Evolutionary conservation across 1,139 yeast genomes (phyloP).

Genomic region (Lodderomyces margitis): DNA sequence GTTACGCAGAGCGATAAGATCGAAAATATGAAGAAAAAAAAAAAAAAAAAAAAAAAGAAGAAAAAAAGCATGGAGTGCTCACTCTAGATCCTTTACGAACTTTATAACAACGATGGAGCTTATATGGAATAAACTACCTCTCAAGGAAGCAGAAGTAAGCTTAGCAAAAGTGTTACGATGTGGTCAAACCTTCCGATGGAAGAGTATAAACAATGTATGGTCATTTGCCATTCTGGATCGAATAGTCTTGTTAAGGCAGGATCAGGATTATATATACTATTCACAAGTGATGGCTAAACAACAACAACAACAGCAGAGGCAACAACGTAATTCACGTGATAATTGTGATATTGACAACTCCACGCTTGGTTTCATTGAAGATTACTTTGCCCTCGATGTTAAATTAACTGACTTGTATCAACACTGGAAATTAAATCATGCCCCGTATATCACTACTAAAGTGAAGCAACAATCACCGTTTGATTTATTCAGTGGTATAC

Average conservation of each 20-base stretch:
- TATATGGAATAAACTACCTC: conserved; percentile 26
- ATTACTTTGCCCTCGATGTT: conserved; percentile 69
- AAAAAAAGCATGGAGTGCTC: too few species aligned
- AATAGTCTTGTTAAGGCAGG: conserved; percentile 54
- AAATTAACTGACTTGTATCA: conserved; percentile 52
- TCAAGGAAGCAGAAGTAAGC: conserved; percentile 47
- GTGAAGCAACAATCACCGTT: conserved; percentile 30
- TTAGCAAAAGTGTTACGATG: conserved; percentile 75
- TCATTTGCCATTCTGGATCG: conserved; percentile 51
- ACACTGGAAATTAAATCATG: conserved; percentile 62
- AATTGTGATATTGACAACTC: conserved; percentile 19
- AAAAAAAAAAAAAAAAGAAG: background rate
- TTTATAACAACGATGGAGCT: conserved; percentile 19
- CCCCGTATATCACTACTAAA: conserved; percentile 30
- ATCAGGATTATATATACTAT: conserved; percentile 29
- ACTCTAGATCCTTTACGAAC: background rate
- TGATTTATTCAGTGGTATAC: conserved; percentile 59
- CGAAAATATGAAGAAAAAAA: too few species aligned
- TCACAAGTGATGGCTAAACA: conserved; percentile 25
- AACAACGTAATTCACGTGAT: conserved; percentile 1
- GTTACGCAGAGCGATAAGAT: too few species aligned
- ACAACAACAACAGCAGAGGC: too few species aligned
- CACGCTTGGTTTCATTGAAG: conserved; percentile 48
- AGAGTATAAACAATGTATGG: conserved; percentile 57
- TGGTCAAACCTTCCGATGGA: conserved; percentile 86